Evolutionary conservation across 352 stramenopile species (phyloP).

Genomic region (Phytophthora melonis): DNA sequence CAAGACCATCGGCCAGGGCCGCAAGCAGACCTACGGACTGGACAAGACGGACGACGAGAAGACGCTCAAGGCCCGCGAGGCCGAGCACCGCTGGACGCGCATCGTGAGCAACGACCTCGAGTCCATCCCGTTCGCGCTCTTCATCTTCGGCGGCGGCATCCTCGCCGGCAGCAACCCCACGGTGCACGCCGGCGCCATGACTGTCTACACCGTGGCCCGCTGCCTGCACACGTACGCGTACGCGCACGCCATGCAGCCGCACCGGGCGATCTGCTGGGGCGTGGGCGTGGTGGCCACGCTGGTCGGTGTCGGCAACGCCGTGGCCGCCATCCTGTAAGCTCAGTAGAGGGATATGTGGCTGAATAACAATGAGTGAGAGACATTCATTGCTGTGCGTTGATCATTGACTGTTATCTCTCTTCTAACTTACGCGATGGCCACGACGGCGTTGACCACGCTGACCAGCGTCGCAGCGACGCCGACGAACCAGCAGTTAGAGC

Average conservation of each 20-base stretch:
- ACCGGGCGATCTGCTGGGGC: conserved; percentile 46
- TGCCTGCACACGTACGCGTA: conserved; percentile 62
- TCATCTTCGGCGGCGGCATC: conserved; percentile 55
- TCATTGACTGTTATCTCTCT: not conserved
- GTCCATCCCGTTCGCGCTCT: conserved; percentile 60
- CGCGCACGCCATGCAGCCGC: conserved; percentile 56
- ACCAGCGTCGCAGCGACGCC: conserved; percentile 40
- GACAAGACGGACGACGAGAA: conserved; percentile 43
- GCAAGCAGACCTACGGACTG: conserved; percentile 42
- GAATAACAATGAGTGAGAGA: not conserved
- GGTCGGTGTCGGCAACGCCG: conserved; percentile 44
- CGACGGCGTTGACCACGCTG: conserved; percentile 44
- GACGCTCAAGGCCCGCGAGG: conserved; percentile 42
- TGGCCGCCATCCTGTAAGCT: conserved; percentile 30
- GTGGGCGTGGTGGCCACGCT: conserved; percentile 41
- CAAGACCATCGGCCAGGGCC: conserved; percentile 31
- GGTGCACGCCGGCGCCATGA: conserved; percentile 53
- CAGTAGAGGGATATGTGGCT: not conserved
- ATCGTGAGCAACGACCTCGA: conserved; percentile 72
- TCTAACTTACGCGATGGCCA: conserved; percentile 20
- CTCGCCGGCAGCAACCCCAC: conserved; percentile 40
- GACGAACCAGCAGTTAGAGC: conserved; percentile 44
- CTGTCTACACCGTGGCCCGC: conserved; percentile 50
- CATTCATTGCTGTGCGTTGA: not conserved
- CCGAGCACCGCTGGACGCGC: conserved; percentile 57